Conservation (phyloP, 257 asterid species). For the Fraxinus americana region DNA sequence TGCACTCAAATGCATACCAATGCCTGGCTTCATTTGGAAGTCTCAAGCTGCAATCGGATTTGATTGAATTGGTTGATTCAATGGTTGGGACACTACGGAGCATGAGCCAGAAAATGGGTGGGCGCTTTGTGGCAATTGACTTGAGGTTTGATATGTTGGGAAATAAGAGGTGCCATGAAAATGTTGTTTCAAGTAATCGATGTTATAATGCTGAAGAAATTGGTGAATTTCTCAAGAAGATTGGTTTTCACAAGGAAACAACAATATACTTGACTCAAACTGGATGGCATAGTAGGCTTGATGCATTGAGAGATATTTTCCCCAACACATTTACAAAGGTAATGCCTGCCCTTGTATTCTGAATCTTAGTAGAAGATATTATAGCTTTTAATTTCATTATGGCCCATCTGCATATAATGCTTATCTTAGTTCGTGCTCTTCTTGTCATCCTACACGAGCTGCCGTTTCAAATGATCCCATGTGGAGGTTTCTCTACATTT, state of each 20-base stretch:
- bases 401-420: not conserved
- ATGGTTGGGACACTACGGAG: slow-evolving; percentile 55
- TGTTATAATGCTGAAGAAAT: slow-evolving; percentile 44
- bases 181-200: slow-evolving; percentile 6
- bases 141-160: slow-evolving; percentile 36
- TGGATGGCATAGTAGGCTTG: slow-evolving; percentile 50
- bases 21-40: slow-evolving; percentile 50
- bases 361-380: not conserved
- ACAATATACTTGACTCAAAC: slow-evolving; percentile 58
- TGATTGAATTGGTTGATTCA: slow-evolving; percentile 44
- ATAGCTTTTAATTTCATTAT: not conserved
- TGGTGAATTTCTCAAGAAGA: slow-evolving; percentile 39
- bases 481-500: not conserved
- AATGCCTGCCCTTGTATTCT: not conserved
- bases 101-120: slow-evolving; percentile 43
- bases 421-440: not conserved
- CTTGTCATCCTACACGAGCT: not conserved
- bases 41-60: slow-evolving; percentile 41
- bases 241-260: slow-evolving; percentile 48
- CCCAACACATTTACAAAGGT: slow-evolving; percentile 77
- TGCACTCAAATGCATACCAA: slow-evolving; percentile 19
- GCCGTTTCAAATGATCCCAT: not conserved
- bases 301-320: slow-evolving; percentile 47
- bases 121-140: slow-evolving; percentile 61
- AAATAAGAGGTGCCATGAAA: slow-evolving; percentile 24